Base-by-base conservation (phyloP, 768 basidiomycete species). In the Trametes villosa region DNA sequence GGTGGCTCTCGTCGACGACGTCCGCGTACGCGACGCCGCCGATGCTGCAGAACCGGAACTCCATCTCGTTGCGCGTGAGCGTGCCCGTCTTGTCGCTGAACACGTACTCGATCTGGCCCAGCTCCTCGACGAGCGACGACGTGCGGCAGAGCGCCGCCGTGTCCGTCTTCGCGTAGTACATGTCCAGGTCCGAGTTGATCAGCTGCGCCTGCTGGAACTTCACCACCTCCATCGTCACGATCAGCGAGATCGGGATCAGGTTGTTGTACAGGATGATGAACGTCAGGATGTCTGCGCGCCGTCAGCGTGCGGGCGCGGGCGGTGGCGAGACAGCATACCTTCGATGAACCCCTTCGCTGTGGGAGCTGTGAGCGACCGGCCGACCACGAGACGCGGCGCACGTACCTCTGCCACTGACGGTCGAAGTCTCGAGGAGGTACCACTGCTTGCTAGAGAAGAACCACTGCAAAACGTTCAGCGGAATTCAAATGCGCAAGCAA, bases 221-320 rank as follows among this genome's bases (percentile, higher is more conserved):
- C 78, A 99, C 97, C 33, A 98, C 91, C 78, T 99, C 97, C 91
- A 98, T 98, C 4, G 97, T 98, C 67, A 99, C 97, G 68, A 98
- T 96, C 67, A 99, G 87, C 57, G 96, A 98, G 69, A 99, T 99
- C 4, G 96, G 96, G 62, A 99, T 98, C 67, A 99, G 83, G 78
- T 98, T 99, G 79, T 98, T 98, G 81, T 98, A 98, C 40, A 98
- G 82, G 74, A 99, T 96, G 75, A 98, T 92, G 79, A 98, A 99
- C 11, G 97, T 98, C 38, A 99, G 82, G 58, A 98, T 94, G 73
- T 99, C 96, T 93, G 67, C 59, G 27, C 20, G 22, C 33, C 11
- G 51, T 71, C 29, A 62, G 57, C 15, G 18, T 1, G 8, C 7
- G 42, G 17, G 30, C 4, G 27, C 9, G 8, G 36, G 40, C n/a